These are phyloP conservation scores for Falciphora oryzae DNA, from an alignment of 2,329 filamentous ascomycete genomes.

Conservation along the genomic window DNA sequence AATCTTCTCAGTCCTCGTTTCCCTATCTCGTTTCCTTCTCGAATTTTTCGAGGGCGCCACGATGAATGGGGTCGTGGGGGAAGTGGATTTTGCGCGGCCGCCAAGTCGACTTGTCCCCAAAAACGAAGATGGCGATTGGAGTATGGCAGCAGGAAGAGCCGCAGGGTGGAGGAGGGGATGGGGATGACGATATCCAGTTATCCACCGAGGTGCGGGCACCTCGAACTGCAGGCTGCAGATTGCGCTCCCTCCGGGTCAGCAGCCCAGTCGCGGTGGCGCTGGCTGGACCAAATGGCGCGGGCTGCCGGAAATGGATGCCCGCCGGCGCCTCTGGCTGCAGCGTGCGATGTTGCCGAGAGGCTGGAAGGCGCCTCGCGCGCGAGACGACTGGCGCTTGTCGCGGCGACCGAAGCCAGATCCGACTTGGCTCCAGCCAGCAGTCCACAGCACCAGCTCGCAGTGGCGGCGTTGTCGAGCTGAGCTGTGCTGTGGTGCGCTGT, in stretches of 20 bases:
- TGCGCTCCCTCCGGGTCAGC: neutral
- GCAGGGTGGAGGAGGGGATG: neutral
- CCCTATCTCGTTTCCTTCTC: neutral
- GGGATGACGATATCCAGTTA: neutral
- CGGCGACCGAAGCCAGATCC: neutral
- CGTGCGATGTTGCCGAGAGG: neutral
- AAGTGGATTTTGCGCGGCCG: neutral
- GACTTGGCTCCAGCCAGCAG: neutral
- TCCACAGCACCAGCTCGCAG: neutral
- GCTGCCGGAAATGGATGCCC: neutral
- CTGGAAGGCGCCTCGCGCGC: neutral
- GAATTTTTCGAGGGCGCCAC: neutral
- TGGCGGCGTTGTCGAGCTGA: no score
- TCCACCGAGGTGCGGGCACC: neutral
- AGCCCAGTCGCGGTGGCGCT: neutral
- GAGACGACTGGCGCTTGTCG: neutral
- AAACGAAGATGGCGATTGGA: neutral
- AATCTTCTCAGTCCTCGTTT: neutral
- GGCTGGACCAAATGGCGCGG: neutral
- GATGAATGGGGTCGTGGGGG: conserved; percentile 1
- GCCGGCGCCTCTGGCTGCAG: no score
- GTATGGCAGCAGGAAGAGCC: neutral
- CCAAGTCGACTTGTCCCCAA: neutral
- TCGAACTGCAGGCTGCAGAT: neutral
- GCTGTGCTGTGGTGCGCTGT: neutral